Percentiles rank a stretch among this genome's conserved stretches.
Evolutionary conservation across 2,329 filamentous ascomycete species (phyloP).

Genomic region (Exophiala sp.): DNA sequence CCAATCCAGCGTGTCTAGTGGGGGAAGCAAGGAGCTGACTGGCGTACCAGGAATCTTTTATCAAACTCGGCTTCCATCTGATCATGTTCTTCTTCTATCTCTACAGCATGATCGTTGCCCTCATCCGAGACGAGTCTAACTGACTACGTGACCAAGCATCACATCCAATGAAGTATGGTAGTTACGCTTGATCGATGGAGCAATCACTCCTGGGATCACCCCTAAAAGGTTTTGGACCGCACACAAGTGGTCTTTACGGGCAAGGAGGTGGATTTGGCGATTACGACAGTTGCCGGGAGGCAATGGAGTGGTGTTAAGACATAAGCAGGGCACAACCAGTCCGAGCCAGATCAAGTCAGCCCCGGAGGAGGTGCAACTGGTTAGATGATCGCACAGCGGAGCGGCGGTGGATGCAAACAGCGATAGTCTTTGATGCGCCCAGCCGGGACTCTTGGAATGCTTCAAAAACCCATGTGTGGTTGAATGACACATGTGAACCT

Average conservation of each 20-base stretch:
- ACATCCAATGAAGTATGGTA: slow-evolving; percentile 37
- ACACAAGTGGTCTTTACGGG: neutral
- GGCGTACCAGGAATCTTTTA: slow-evolving; percentile 79
- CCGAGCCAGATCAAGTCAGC: neutral
- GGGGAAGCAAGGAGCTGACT: neutral
- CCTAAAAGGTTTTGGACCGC: neutral
- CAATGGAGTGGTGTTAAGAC: too few species aligned
- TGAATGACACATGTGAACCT: too few species aligned
- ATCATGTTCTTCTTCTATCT: slow-evolving; percentile 99
- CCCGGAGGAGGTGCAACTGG: too few species aligned
- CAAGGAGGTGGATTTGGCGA: neutral
- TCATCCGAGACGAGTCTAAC: slow-evolving; percentile 90
- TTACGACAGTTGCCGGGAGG: neutral
- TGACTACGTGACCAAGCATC: slow-evolving; percentile 49
- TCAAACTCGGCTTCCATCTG: slow-evolving; percentile 97
- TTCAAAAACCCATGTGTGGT: too few species aligned
- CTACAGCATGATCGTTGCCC: slow-evolving; percentile 95
- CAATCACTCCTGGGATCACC: neutral
- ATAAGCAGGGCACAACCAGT: too few species aligned
- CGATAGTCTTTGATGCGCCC: too few species aligned
- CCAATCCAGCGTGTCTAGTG: neutral
- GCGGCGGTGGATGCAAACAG: neutral
- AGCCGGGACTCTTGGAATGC: too few species aligned
- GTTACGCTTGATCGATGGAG: slow-evolving; percentile 13
- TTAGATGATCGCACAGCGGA: neutral